These are phyloP conservation scores for Aspergillus phoenicis DNA, from an alignment of 2,329 filamentous ascomycete genomes.

Conservation along the genomic window DNA sequence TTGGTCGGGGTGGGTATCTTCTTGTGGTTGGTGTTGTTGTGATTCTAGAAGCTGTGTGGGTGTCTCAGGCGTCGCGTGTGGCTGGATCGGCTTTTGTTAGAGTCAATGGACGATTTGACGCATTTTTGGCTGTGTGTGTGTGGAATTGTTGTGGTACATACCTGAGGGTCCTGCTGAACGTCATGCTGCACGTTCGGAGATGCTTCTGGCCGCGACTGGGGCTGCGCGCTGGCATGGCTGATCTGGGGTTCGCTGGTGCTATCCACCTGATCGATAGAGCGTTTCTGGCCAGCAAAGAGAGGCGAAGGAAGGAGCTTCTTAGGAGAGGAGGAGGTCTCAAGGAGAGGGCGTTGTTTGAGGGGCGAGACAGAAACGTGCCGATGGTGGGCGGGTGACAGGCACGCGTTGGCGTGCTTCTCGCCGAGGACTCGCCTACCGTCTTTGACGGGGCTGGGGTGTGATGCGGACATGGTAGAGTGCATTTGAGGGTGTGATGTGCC, in stretches of 20 bases:
- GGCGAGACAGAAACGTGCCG: constrained; percentile 27
- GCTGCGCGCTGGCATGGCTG: constrained; percentile 2
- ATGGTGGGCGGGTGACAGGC: constrained; percentile 35
- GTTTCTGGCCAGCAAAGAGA: constrained; percentile 43
- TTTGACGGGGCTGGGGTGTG: constrained; percentile 36
- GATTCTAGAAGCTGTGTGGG: constrained; percentile 9
- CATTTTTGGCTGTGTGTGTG: too few species aligned
- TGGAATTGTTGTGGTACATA: not conserved
- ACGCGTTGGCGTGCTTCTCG: constrained; percentile 47
- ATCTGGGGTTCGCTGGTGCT: constrained; percentile 23
- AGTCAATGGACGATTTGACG: not conserved
- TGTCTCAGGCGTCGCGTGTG: constrained; percentile 1
- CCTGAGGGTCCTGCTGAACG: constrained; percentile 4
- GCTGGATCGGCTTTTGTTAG: not conserved
- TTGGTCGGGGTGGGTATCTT: constrained; percentile 17
- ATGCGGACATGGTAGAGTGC: constrained; percentile 10
- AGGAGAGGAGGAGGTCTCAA: constrained; percentile 25
- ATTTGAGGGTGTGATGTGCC: constrained; percentile 2
- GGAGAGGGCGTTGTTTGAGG: constrained; percentile 32
- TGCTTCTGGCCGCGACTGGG: not conserved
- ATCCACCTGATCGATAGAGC: constrained; percentile 44
- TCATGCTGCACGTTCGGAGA: constrained; percentile 9
- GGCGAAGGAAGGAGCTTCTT: constrained; percentile 37
- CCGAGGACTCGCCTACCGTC: constrained; percentile 44
- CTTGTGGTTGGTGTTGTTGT: constrained; percentile 23